A percentile compares a stretch with the other conserved stretches of the same genome.
These are phyloP conservation scores for Penicillium sp. DNA, from an alignment of 2,329 filamentous ascomycete genomes.

Conservation along the genomic window DNA sequence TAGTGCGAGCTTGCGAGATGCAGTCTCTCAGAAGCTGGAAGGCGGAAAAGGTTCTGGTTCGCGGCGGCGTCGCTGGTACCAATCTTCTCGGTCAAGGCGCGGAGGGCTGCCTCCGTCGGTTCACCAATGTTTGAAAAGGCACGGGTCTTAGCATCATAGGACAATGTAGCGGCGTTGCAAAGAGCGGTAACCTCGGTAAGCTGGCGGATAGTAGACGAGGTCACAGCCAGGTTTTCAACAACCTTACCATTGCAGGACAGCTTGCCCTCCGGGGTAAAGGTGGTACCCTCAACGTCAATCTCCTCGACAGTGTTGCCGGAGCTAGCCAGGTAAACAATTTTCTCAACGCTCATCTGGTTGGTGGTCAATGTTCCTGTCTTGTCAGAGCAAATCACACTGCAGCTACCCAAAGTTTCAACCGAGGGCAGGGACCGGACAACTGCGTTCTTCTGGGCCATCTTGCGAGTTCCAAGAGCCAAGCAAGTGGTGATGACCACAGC, in stretches of 20 bases:
- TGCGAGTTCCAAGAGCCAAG: constrained; percentile 89
- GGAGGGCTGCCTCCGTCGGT: constrained; percentile 89
- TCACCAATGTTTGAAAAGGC: constrained; percentile 84
- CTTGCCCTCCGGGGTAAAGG: constrained; percentile 79
- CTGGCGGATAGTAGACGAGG: constrained; percentile 75
- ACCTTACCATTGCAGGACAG: constrained; percentile 69
- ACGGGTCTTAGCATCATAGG: constrained; percentile 74
- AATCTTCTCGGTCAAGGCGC: constrained; percentile 90
- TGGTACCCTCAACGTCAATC: constrained; percentile 87
- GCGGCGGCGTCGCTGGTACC: constrained; percentile 70
- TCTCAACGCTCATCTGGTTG: constrained; percentile 99
- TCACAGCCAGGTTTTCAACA: constrained; percentile 66
- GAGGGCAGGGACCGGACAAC: constrained; percentile 95
- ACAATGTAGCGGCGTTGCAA: constrained; percentile 85
- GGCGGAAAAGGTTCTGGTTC: constrained; percentile 53
- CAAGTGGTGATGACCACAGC: constrained; percentile 99
- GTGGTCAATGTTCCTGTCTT: constrained; percentile 98
- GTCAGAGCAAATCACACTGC: constrained; percentile 98
- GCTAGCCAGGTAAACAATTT: constrained; percentile 79
- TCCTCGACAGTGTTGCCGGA: constrained; percentile 75
- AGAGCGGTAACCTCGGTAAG: constrained; percentile 70
- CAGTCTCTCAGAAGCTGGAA: constrained; percentile 61
- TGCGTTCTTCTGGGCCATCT: constrained; percentile 98
- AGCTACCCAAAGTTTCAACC: constrained; percentile 96
- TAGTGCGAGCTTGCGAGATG: constrained; percentile 84